Evolutionary conservation across 2,329 filamentous ascomycete genomes (phyloP).

Genomic region (Metarhizium humberi): DNA sequence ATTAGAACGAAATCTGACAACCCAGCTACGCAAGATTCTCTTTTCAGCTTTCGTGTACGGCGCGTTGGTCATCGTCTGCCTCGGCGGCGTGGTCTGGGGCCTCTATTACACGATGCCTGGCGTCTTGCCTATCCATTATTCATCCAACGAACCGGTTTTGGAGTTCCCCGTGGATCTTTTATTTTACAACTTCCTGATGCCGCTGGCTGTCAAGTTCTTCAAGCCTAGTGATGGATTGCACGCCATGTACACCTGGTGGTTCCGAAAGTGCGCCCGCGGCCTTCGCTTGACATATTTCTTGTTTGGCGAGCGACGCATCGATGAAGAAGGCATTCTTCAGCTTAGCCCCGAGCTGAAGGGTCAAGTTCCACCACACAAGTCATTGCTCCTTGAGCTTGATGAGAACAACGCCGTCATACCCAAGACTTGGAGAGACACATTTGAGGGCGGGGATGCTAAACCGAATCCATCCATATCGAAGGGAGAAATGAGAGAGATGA

Average conservation of each 20-base stretch:
- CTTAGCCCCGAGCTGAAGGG: conserved; percentile 27
- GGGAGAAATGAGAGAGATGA: conserved; percentile 26
- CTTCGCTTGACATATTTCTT: conserved; percentile 86
- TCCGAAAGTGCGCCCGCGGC: conserved; percentile 70
- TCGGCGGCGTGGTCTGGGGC: conserved; percentile 95
- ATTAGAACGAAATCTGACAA: conserved; percentile 82
- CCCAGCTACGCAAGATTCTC: conserved; percentile 89
- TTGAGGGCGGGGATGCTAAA: conserved; percentile 38
- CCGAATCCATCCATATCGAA: conserved; percentile 26
- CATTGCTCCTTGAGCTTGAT: conserved; percentile 37
- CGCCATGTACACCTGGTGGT: conserved; percentile 92
- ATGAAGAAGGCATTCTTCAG: conserved; percentile 68
- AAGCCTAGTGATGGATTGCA: conserved; percentile 79
- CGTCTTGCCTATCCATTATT: conserved; percentile 87
- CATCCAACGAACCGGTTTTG: conserved; percentile 81
- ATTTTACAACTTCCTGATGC: conserved; percentile 96
- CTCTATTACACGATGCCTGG: conserved; percentile 57
- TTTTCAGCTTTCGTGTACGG: conserved; percentile 96
- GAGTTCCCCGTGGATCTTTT: conserved; percentile 92
- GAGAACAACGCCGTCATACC: conserved; percentile 32
- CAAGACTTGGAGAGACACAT: conserved; percentile 49
- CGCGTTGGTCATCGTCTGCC: conserved; percentile 80
- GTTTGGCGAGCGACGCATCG: conserved; percentile 70
- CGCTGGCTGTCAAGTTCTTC: conserved; percentile 73
- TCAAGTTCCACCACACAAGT: conserved; percentile 27